phyloP scores from a whole-genome alignment of 768 basidiomycete species.

The Calocybe indica region DNA sequence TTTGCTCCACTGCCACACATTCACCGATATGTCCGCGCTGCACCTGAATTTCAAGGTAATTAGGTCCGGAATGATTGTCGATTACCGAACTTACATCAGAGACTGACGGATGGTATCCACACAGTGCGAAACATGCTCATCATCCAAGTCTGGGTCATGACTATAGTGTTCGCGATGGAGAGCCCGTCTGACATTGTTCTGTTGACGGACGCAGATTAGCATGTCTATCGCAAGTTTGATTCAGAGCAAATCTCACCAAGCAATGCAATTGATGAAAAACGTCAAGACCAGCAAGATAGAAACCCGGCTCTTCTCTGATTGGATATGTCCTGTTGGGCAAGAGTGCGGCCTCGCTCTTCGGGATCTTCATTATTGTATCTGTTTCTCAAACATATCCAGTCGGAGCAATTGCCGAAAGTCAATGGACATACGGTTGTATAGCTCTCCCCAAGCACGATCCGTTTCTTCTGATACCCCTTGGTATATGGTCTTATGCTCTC shows the following conservation, averaged over 20 bases:
- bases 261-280: slow-evolving; percentile 25
- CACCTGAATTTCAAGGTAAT: background rate
- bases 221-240: background rate
- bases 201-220: background rate
- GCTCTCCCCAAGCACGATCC: slow-evolving; percentile 17
- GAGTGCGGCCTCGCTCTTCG: slow-evolving; percentile 13
- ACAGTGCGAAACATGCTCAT: slow-evolving; percentile 15
- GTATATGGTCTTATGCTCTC: slow-evolving; percentile 10
- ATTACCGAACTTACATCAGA: slow-evolving; percentile 9
- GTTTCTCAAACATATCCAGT: slow-evolving; percentile 6
- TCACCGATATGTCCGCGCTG: slow-evolving; percentile 4
- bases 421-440: slow-evolving; percentile 15
- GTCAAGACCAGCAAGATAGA: slow-evolving; percentile 17
- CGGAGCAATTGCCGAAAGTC: background rate
- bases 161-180: slow-evolving; percentile 13
- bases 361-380: slow-evolving; percentile 9
- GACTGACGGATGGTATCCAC: slow-evolving; percentile 15
- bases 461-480: slow-evolving; percentile 12
- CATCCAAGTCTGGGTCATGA: slow-evolving; percentile 9
- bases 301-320: slow-evolving; percentile 15
- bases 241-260: slow-evolving; percentile 10
- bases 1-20: slow-evolving; percentile 15
- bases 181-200: slow-evolving; percentile 14
- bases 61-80: slow-evolving; percentile 1
- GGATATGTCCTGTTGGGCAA: slow-evolving; percentile 17